Base-by-base conservation (phyloP, 306 rosid species). In the Begonia peltatifolia region DNA sequence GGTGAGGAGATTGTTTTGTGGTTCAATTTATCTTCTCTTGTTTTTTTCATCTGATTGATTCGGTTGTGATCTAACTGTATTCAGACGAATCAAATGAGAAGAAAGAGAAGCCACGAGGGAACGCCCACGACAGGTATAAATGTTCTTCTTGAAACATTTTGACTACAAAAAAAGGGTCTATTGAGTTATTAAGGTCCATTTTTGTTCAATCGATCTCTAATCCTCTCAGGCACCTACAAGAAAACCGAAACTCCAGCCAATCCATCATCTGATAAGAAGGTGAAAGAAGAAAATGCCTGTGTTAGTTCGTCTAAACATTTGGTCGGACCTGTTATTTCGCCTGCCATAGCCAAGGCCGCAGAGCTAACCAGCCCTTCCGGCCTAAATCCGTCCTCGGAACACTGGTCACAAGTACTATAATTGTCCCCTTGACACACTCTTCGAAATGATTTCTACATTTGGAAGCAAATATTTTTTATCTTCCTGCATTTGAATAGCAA, bases 101-200 rank as follows among this genome's bases (percentile, higher is more conserved):
- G 79, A 74, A 85, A 78, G 76, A 80, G 95, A 78, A 82, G 87
- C 75, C 75, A 74, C 38, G 93, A 85, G 63, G 84, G 74, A 63
- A 82, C 94, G 60, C 87, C 93, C 52, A 55, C 74, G 66, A 61
- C 81, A 65, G 94, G 95, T 30, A 30, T 82, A 84, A 52, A 66
- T 46, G 59, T 67, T 49, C 6, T 30, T 30, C 65, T 64, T 59
- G 9, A 18, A 38, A 36, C 12, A 49, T 48, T 38, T 60, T 50
- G 47, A 44, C n/a, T 30, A 6, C 36, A 11, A 13, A 10, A 44
- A 11, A 13, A 10, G 14, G 47, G 14, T 30, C 36, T 30, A 3
- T 30, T 15, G 11, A n/a, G n/a, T n/a, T n/a, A n/a, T n/a, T 30
- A 5, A 30, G 50, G 23, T 60, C 6, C 12, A 49, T 23, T 10